Evolutionary conservation across 768 basidiomycete species (phyloP).

Genomic region (Leccinum olivaceopallidum): DNA sequence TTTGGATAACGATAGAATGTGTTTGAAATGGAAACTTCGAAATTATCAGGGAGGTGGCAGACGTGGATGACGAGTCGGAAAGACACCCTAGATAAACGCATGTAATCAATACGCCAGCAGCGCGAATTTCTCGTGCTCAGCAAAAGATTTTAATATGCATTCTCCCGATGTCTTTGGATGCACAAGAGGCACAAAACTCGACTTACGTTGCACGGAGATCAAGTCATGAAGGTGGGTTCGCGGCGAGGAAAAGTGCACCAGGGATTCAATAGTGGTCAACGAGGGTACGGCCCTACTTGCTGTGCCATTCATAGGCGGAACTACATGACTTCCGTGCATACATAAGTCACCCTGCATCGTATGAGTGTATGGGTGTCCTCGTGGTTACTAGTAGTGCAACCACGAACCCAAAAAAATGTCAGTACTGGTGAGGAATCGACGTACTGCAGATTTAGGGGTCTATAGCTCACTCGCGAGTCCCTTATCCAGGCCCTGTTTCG

Average conservation of each 20-base stretch:
- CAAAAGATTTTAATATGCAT: conserved; percentile 8
- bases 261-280: conserved; percentile 11
- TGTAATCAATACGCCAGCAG: conserved; percentile 9
- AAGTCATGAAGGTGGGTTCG: conserved; percentile 18
- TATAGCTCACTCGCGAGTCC: conserved; percentile 18
- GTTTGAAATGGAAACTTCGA: conserved; percentile 9
- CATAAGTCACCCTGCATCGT: conserved; percentile 24
- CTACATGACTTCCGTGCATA: conserved; percentile 17
- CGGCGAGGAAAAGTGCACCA: conserved; percentile 10
- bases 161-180: background rate
- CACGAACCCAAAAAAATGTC: conserved; percentile 26
- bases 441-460: conserved; percentile 8
- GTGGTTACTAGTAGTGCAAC: conserved; percentile 22
- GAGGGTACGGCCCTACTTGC: conserved; percentile 23
- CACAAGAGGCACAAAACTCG: background rate
- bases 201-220: conserved; percentile 19
- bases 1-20: conserved; percentile 11
- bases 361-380: conserved; percentile 18
- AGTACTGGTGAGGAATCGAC: conserved; percentile 29
- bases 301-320: conserved; percentile 18
- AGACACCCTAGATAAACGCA: conserved; percentile 12
- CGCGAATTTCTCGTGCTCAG: conserved; percentile 3
- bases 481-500: conserved; percentile 24
- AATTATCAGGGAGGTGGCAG: conserved; percentile 9
- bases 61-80: conserved; percentile 3